Evolutionary conservation across 768 basidiomycete genomes (phyloP), one percentile per base, ranked within the genome.

Genomic region (Suillus occidentalis): DNA sequence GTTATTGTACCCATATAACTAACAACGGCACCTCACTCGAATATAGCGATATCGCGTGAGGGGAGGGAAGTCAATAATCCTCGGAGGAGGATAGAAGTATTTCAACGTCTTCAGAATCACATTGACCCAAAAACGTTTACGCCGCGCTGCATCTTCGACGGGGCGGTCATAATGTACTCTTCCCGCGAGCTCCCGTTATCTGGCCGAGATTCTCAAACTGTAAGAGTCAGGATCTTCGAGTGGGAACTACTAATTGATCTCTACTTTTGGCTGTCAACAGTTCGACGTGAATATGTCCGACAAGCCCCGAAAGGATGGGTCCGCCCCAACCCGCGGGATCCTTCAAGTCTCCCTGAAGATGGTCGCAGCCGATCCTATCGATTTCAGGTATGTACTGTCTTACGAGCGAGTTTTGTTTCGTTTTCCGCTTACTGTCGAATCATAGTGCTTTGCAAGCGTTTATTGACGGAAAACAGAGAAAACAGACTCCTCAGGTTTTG

Each of bases 91-190:
- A 73, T 76, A 39, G 79, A 76, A 1, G 20, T 73, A 2, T 66
- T 76, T 1, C 71, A 76, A 61, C 67, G 71, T 6, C 72, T 87
- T 0, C 84, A 85, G 59, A 79, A 72, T 6, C 71, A 71, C 0
- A 69, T 78, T 0, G 73, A 76, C 0, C 79, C 83, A 0, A 61
- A 61, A 0, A 9, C 78, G 0, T 86, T 86, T 66, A 75, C 69
- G 14, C 83, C 83, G 0, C 78, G 77, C 16, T 73, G 78, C 4
- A 68, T 86, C 6, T 87, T 82, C 62, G 85, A 87, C 59, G 81
- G 84, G 0, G 75, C 75, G 5, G 75, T 76, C 0, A 79, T 85
- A 0, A 69, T 82, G 0, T 87, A 82, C 43, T 73, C 81, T 0
- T 75, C 80, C 0, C 67, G 62, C 0, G 61, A 43, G 0, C 73